Base-by-base conservation (phyloP, 345 rosid genomes). In the Laguncularia racemosa region DNA sequence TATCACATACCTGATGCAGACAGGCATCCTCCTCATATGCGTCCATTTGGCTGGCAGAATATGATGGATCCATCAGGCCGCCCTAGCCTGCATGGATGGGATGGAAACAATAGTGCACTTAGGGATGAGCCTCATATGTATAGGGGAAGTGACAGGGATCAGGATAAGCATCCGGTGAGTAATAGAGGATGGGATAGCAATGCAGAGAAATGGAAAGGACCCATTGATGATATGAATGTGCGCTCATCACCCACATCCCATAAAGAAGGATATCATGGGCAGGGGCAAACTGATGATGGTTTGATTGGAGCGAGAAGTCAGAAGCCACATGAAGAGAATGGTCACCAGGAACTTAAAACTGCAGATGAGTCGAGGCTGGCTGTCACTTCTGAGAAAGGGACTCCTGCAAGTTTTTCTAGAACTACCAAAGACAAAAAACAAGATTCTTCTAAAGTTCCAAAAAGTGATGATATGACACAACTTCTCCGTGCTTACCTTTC, bases 1-100 rank as follows among this genome's bases (percentile, higher is more conserved):
- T 95, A 76, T 72, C 97, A 81, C 54, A 69, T 95, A 2, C 69
- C 86, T 64, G 96, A 89, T 60, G 84, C 84, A 53, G 97, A 93
- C 66, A 79, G 99, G 76, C 85, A 83, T 73, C 56, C 88, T 28
- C 52, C 86, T 66, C 96, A 87, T 82, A 38, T 93, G 71, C 96
- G 95, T 38, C 95, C 97, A 48, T 73, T 85, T 43, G 95, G 91
- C 58, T 95, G 96, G 99, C 99, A 78, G 78, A 85, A 82, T 74
- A 85, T 85, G 81, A 82, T 87, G 63, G 96, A 93, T 74, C 78
- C 78, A 23, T 75, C 97, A 20, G 92, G 82, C 9, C 81, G 88
- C 58, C 64, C 97, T 66, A 90, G 77, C 61, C 57, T 93, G 80
- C 99, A 81, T 84, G 87, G 96, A 47, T 86, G 96, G 90, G 96